Base-by-base conservation (phyloP, 2,329 filamentous ascomycete genomes). In the Pestalotiopsis sp. region DNA sequence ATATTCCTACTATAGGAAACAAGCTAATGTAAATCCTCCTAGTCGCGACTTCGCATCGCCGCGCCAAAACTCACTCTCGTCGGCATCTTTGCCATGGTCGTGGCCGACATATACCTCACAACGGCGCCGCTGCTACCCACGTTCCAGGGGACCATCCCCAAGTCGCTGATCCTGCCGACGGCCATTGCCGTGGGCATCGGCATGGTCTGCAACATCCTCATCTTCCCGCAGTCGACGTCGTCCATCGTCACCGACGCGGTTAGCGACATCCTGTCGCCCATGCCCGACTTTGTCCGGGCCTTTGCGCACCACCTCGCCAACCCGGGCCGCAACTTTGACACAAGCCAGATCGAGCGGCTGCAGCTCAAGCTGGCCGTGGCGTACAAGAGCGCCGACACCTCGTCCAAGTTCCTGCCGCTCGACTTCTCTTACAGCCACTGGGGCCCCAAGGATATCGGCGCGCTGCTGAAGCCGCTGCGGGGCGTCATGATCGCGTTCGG, bases 181-280 rank as follows among this genome's bases (percentile, higher is more conserved):
- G 62, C 20, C 6, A 65, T 63, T 20, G 61, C 61, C 31, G 61
- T 63, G 9, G 61, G 61, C 27, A 41, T 63, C n/a, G 61, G 61
- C 12, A 36, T 63, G 36, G 61, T 63, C 27, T 63, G 61, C 27
- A 63, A 63, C n/a, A 25, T 63, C 17, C 36, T 36, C 25, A 45
- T 63, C 61, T 63, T 63, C 36, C 61, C 61, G 4, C 27, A 63
- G 61, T 63, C 61, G 31, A 63, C 61, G 12, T 63, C 61, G n/a
- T 45, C 31, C 4, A 63, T 63, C 27, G 61, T 63, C 36, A 13
- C 38, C 31, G 61, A 63, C 27, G 14, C 31, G 20, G 38, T 41
- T 1, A 63, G 61, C 31, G 36, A 63, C 38, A 41, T 63, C 11
- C 23, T 63, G 31, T 38, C 31, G n/a, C 61, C 61, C 6, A 63